A percentile compares a stretch with the other conserved stretches of the same genome.
Conservation (phyloP, 192 early-diverging fungal genomes). For the Coemansia guatemalensis region DNA sequence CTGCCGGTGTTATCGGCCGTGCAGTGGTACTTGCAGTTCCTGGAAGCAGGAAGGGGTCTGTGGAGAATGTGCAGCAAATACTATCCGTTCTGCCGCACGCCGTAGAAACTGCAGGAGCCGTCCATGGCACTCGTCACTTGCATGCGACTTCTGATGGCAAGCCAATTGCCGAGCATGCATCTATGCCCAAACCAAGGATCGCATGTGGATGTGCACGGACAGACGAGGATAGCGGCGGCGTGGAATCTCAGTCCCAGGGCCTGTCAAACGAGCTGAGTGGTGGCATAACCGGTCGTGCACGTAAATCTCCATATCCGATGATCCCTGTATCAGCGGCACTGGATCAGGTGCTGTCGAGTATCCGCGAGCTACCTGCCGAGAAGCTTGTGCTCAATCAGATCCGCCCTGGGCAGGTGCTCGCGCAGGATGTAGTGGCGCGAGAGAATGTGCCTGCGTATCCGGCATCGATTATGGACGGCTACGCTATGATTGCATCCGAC, state of each 20-base stretch:
- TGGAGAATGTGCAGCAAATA: slow-evolving; percentile 80
- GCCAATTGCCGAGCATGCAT: background rate
- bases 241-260: background rate
- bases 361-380: slow-evolving; percentile 21
- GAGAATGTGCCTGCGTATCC: slow-evolving; percentile 83
- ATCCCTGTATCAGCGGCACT: slow-evolving; percentile 70
- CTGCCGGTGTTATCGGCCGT: slow-evolving; percentile 60
- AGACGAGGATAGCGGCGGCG: slow-evolving; percentile 7
- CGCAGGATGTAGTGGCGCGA: slow-evolving; percentile 68
- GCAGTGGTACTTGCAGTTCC: slow-evolving; percentile 83
- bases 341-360: slow-evolving; percentile 49
- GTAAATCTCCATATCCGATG: slow-evolving; percentile 85
- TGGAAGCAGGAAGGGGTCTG: slow-evolving; percentile 82
- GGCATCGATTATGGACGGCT: slow-evolving; percentile 92
- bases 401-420: slow-evolving; percentile 63
- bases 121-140: slow-evolving; percentile 8
- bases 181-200: background rate
- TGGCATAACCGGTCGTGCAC: slow-evolving; percentile 62
- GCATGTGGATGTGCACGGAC: slow-evolving; percentile 31
- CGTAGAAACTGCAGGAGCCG: slow-evolving; percentile 55
- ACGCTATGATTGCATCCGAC: slow-evolving; percentile 83
- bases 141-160: slow-evolving; percentile 2
- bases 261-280: slow-evolving; percentile 11
- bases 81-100: slow-evolving; percentile 80
- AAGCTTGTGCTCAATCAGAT: slow-evolving; percentile 24